Conservation (phyloP, 257 asterid genomes). For the Solanum ossicruentum region DNA sequence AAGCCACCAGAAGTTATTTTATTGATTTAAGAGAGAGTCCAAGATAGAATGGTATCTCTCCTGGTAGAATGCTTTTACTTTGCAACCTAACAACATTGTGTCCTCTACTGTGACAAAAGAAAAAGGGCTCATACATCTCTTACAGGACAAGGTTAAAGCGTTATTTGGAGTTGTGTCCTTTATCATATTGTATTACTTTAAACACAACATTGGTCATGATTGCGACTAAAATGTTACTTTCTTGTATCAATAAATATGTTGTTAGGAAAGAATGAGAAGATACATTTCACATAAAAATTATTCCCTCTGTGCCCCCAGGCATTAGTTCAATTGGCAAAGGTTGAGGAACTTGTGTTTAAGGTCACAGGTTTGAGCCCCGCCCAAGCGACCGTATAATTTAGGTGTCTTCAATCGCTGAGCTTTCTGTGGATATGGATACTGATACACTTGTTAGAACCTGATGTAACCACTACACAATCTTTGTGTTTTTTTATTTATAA, state of each 20-base stretch:
- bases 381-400: background rate
- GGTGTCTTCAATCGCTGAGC: background rate
- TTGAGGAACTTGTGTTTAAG: background rate
- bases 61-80: background rate
- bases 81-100: background rate
- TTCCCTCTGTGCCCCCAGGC: background rate
- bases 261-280: background rate
- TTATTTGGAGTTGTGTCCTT: background rate
- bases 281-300: background rate
- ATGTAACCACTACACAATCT: background rate
- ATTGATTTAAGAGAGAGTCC: background rate
- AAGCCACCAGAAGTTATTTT: background rate
- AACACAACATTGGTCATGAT: background rate
- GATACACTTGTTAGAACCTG: background rate
- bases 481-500: background rate
- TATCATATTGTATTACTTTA: background rate
- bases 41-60: background rate
- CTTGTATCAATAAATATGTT: background rate
- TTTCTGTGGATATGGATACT: background rate
- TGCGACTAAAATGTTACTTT: background rate
- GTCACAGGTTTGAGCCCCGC: background rate
- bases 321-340: background rate
- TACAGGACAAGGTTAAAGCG: background rate
- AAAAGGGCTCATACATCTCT: background rate
- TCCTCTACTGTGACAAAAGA: background rate